Conservation (phyloP, 192 early-diverging fungal genomes). For the Paraglomus brasilianum region DNA sequence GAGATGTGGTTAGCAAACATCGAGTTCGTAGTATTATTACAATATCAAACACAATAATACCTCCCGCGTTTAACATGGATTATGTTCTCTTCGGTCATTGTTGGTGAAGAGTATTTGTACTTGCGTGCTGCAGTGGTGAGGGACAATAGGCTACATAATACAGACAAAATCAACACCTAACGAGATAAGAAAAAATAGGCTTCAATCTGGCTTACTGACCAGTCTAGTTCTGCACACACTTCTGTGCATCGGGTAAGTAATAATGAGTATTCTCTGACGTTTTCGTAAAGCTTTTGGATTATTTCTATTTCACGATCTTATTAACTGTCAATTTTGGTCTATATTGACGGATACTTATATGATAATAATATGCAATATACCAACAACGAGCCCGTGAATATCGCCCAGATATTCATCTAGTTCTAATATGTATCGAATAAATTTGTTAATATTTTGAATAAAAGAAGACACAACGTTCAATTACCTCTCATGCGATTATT, state of each 20-base stretch:
- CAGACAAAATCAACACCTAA: not conserved
- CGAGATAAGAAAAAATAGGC: not conserved
- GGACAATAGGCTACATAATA: constrained; percentile 53
- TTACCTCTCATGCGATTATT: constrained; percentile 54
- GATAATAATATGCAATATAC: constrained; percentile 35
- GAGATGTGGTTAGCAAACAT: constrained; percentile 24
- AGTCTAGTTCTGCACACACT: constrained; percentile 67
- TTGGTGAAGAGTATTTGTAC: constrained; percentile 56
- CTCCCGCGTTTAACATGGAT: constrained; percentile 64
- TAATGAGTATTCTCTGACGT: constrained; percentile 42
- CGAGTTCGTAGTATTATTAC: constrained; percentile 38
- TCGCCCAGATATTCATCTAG: constrained; percentile 82
- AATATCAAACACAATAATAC: constrained; percentile 48
- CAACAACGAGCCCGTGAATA: constrained; percentile 77
- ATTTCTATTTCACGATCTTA: constrained; percentile 84
- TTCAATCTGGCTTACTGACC: constrained; percentile 42
- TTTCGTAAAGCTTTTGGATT: constrained; percentile 67
- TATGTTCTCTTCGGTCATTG: constrained; percentile 54
- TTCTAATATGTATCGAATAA: constrained; percentile 48
- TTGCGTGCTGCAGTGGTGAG: constrained; percentile 57
- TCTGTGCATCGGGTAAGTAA: constrained; percentile 42
- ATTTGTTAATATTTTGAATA: not conserved
- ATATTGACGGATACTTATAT: not conserved
- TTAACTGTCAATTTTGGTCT: not conserved
- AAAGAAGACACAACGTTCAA: not conserved